Conservation (phyloP, 257 asterid species). For the Jasminum sambac region DNA sequence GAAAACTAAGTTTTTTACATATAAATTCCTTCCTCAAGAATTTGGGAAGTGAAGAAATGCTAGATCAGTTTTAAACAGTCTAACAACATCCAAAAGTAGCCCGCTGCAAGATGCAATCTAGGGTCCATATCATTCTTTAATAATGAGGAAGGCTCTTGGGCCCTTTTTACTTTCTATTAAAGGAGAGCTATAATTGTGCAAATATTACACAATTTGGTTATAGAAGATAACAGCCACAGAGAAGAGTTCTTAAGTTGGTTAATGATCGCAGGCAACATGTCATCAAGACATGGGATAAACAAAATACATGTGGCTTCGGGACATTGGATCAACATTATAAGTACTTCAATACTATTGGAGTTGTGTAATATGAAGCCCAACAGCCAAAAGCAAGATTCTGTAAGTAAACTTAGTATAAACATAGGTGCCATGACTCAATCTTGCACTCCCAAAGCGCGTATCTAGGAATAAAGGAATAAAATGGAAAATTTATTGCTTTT, state of each 20-base stretch:
- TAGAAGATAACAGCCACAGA: not conserved
- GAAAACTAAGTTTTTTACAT: not conserved
- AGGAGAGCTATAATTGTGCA: not conserved
- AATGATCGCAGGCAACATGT: slow-evolving; percentile 14
- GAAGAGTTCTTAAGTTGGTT: not conserved
- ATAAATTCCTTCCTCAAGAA: not conserved
- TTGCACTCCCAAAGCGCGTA: not conserved
- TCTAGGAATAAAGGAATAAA: not conserved
- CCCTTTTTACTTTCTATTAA: not conserved
- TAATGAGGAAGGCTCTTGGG: not conserved
- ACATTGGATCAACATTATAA: not conserved
- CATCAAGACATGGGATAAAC: slow-evolving; percentile 7
- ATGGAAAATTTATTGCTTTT: not conserved
- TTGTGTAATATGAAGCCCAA: not conserved
- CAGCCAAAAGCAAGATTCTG: not conserved
- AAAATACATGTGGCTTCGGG: not conserved
- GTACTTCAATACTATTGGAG: not conserved
- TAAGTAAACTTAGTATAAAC: not conserved
- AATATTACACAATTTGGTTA: not conserved
- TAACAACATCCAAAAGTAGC: not conserved
- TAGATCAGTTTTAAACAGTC: not conserved
- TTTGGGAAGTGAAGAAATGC: not conserved
- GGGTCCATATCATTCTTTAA: not conserved
- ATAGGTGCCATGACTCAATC: not conserved
- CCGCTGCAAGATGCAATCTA: not conserved